Percentiles rank a stretch among this genome's conserved stretches.
phyloP scores from a whole-genome alignment of 148 eudicot species.

The Rhododendron williamsianum region DNA sequence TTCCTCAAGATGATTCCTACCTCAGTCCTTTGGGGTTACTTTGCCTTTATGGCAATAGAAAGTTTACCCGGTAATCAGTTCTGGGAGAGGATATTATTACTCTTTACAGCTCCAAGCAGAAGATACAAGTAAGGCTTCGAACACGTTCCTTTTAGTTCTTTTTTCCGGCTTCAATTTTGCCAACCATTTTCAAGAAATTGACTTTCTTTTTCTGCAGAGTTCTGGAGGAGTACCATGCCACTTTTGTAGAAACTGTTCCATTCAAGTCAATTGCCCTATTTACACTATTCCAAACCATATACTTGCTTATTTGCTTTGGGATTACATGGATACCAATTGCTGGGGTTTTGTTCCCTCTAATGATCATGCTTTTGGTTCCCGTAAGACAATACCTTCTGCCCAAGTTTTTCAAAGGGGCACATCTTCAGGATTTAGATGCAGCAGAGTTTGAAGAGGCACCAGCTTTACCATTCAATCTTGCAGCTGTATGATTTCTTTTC shows the following conservation, averaged over 20 bases:
- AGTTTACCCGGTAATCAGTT: slow-evolving; percentile 98
- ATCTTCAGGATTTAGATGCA: slow-evolving; percentile 96
- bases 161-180: not conserved
- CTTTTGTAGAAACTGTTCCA: slow-evolving; percentile 89
- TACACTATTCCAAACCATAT: slow-evolving; percentile 78
- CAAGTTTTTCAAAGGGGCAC: slow-evolving; percentile 76
- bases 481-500: slow-evolving; percentile 18
- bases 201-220: slow-evolving; percentile 36
- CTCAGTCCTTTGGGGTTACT: slow-evolving; percentile 98
- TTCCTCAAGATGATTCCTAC: slow-evolving; percentile 84
- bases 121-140: slow-evolving; percentile 64
- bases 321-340: slow-evolving; percentile 97
- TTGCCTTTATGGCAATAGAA: slow-evolving; percentile 98
- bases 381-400: slow-evolving; percentile 86
- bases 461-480: slow-evolving; percentile 48
- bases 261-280: slow-evolving; percentile 70
- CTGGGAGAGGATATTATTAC: slow-evolving; percentile 86
- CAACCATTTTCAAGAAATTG: not conserved
- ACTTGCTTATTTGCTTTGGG: slow-evolving; percentile 83
- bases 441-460: slow-evolving; percentile 94
- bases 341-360: slow-evolving; percentile 86
- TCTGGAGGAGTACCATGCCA: slow-evolving; percentile 80
- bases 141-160: not conserved
- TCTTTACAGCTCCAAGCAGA: slow-evolving; percentile 93
- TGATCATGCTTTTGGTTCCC: slow-evolving; percentile 98